phyloP scores from a whole-genome alignment of 2,329 filamentous ascomycete species.

The Fusarium foetens region DNA sequence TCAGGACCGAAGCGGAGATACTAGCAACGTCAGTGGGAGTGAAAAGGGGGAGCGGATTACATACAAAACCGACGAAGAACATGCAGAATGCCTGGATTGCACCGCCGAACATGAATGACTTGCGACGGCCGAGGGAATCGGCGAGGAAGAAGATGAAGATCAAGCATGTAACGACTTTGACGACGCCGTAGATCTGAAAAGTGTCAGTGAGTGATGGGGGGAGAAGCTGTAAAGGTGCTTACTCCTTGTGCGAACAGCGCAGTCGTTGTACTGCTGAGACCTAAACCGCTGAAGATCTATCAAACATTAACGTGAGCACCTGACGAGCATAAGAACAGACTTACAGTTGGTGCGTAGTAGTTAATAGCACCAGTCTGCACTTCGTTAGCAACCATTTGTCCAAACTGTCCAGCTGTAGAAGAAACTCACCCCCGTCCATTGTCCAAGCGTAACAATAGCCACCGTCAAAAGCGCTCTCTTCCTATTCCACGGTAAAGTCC shows the following conservation, averaged over 20 bases:
- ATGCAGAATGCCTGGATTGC: conserved; percentile 53
- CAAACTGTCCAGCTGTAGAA: too few relatives aligned
- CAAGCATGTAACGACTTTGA: conserved; percentile 71
- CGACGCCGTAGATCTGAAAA: conserved; percentile 63
- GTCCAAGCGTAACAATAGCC: conserved; percentile 39
- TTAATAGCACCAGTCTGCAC: conserved; percentile 51
- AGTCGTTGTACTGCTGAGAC: conserved; percentile 61
- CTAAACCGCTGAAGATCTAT: conserved; percentile 67
- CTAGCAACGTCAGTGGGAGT: background rate
- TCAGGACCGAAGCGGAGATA: conserved; percentile 63
- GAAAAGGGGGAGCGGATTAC: accelerated
- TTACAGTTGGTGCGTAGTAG: conserved; percentile 66
- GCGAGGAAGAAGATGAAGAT: conserved; percentile 71
- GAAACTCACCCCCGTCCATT: conserved; percentile 42
- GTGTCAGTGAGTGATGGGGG: accelerated
- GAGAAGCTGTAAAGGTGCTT: accelerated
- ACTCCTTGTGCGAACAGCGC: conserved; percentile 74
- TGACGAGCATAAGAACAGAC: too few relatives aligned
- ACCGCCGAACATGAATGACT: conserved; percentile 43
- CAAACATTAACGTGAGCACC: background rate
- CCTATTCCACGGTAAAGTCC: conserved; percentile 33
- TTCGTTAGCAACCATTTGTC: background rate
- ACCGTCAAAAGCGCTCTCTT: conserved; percentile 41
- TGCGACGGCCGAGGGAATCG: conserved; percentile 71
- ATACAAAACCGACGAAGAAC: conserved; percentile 67